phyloP scores from a whole-genome alignment of 2,329 filamentous ascomycete species.

The Monosporascus sp. region DNA sequence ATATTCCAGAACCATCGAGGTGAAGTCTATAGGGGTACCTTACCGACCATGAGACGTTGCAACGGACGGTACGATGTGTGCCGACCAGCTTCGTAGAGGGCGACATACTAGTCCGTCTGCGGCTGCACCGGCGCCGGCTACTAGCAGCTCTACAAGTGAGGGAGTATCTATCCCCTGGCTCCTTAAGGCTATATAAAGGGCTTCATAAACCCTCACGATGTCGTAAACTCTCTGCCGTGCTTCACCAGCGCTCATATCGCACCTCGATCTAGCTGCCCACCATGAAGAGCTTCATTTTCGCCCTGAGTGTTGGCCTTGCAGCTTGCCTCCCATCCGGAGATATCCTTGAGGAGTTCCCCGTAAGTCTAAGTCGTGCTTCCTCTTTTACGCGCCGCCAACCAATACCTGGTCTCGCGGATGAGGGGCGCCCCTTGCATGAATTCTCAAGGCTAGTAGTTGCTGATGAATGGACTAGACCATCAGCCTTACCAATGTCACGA shows the following conservation, averaged over 20 bases:
- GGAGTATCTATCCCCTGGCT: no score
- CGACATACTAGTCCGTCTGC: background rate
- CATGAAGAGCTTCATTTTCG: slow-evolving; percentile 20
- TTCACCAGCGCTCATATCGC: background rate
- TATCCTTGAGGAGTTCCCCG: background rate
- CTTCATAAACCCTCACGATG: no score
- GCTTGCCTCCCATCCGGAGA: slow-evolving; percentile 13
- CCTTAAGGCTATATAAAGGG: no score
- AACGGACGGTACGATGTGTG: background rate
- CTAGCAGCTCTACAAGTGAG: background rate
- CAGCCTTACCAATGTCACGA: slow-evolving; percentile 21
- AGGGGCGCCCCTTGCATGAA: no score
- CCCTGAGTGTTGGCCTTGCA: slow-evolving; percentile 14
- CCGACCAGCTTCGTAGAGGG: background rate
- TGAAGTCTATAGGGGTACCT: background rate
- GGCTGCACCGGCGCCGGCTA: background rate
- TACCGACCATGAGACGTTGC: background rate
- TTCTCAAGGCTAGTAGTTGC: background rate
- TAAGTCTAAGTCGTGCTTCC: background rate
- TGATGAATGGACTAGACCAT: slow-evolving; percentile 8
- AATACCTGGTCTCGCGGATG: no score
- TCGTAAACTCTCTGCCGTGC: background rate
- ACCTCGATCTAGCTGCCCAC: background rate
- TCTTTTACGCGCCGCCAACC: background rate
- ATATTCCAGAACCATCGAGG: background rate